phyloP scores from a whole-genome alignment of 805 yeast species.

The Groenewaldozyma salmanticensis region DNA sequence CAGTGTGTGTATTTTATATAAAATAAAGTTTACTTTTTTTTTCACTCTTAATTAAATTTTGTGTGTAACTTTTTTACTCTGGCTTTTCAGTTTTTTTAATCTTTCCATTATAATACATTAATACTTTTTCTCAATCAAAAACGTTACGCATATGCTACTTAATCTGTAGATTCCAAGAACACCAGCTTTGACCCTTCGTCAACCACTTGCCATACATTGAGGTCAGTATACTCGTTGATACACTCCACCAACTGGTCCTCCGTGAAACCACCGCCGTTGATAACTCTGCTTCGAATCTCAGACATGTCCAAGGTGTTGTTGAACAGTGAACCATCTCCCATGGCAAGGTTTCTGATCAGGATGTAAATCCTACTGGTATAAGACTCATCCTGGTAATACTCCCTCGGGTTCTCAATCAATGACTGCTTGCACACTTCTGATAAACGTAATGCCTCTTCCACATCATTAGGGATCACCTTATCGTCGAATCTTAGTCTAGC shows the following conservation, averaged over 20 bases:
- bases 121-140: background rate
- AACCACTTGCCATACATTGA: conserved; percentile 67
- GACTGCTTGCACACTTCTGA: conserved; percentile 82
- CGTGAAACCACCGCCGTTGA: conserved; percentile 70
- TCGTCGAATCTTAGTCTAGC: conserved; percentile 81
- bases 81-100: background rate
- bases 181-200: conserved; percentile 39
- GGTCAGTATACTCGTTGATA: conserved; percentile 58
- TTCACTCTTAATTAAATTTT: background rate
- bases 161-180: conserved; percentile 10
- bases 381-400: conserved; percentile 47
- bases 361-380: conserved; percentile 61
- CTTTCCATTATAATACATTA: background rate
- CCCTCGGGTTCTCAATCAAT: conserved; percentile 41
- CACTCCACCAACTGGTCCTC: conserved; percentile 68
- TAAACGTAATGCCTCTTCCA: conserved; percentile 89
- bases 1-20: conserved; percentile 1
- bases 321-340: conserved; percentile 29
- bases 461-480: conserved; percentile 65
- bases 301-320: conserved; percentile 34
- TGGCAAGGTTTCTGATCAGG: conserved; percentile 53
- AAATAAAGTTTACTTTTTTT: background rate
- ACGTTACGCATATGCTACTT: conserved; percentile 1
- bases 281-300: conserved; percentile 49
- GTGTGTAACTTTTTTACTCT: background rate